Evolutionary conservation across 129 eudicot species (phyloP), one percentile per base, ranked within the genome.

Genomic region (Tagetes erecta): DNA sequence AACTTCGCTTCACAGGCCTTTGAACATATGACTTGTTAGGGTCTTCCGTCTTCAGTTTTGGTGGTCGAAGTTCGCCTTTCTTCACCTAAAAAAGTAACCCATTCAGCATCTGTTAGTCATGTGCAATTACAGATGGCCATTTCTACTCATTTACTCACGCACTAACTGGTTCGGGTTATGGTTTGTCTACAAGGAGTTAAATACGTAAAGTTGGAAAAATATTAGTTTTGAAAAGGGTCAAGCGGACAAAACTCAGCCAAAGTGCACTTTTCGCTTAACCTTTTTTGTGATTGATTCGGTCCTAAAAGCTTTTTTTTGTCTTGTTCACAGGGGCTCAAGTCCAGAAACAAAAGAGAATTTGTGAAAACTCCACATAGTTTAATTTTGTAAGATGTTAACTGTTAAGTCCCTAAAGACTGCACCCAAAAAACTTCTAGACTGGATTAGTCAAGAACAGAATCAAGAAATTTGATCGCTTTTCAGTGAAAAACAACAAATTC

Each of bases 21-120:
- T 91, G 99, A 73, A 88, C 99, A 74, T 94, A 94, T 1, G 97
- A 88, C 83, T 94, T 94, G 78, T 91, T 94, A 44, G 97, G 99
- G 76, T 94, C 99, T 85, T 94, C 96, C 12, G 97, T 94, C 92
- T 94, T 94, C 35, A 91, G 90, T 84, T 94, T 94, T 63, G 97
- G 99, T 41, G 99, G 99, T 39, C 99, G 94, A 42, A 94, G 67
- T 76, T 94, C 97, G 20, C 99, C 97, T 77, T 91, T 94, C 84
- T 94, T 94, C 36, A 80, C 96, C 98, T 93, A 82, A 56, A 80
- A 34, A 74, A 1, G 1, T 51, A 49, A 56, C 11, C 27, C 66
- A 2, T 69, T 42, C 65, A 71, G 10, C 42, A 46, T 63, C 10
- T 0, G 20, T 60, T 30, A 51, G 33, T 49, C 9, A 62, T 39